Evolutionary conservation across 2,329 filamentous ascomycete genomes (phyloP), one percentile per base, ranked within the genome.

Genomic region (Fonsecaea multimorphosa): DNA sequence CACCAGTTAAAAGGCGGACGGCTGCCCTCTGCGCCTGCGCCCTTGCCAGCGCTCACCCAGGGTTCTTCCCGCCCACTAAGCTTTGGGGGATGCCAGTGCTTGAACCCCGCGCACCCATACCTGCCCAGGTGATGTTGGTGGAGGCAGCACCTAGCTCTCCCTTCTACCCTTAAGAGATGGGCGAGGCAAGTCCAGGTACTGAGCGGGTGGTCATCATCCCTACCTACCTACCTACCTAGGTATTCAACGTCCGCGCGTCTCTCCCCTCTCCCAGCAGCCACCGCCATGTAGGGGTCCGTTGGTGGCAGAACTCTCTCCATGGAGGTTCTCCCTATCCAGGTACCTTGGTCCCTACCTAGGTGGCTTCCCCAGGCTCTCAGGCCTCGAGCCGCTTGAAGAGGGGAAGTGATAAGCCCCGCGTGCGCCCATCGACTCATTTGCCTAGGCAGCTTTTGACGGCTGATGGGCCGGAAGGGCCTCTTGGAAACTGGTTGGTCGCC

Each of bases 401-500:
- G 44, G 44, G 44, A 24, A 24, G 44, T 24, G 36, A 58, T 31
- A 44, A 24, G 16, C 56, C 56, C 56, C 56, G 56, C 56, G 56
- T 32, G n/a, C 56, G 16, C 34, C 38, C 29, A 32, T 24, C 27
- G 38, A 58, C 38, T 46, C 56, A 44, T 38, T 38, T 19, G 24
- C 24, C 27, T 4, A 44, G 56, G 49, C 19, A 27, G 27, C n/a
- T 22, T 29, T 40, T 46, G 58, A 44, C 58, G 22, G 44, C 44
- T 49, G 44, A 52, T 36, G 58, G 22, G 31, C 44, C 44, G 58
- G 58, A 40, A 52, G 38, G 40, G 31, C 12, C 31, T 31, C 19
- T 29, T 49, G 44, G 44, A 34, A 36, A 52, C 1, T 60, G 58
- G 46, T 52, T 60, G 58, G 58, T 22, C 49, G 31, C 40, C 57